phyloP scores from a whole-genome alignment of 1,284 basidiomycete genomes.

The Microbotryum silenes-acaulis region DNA sequence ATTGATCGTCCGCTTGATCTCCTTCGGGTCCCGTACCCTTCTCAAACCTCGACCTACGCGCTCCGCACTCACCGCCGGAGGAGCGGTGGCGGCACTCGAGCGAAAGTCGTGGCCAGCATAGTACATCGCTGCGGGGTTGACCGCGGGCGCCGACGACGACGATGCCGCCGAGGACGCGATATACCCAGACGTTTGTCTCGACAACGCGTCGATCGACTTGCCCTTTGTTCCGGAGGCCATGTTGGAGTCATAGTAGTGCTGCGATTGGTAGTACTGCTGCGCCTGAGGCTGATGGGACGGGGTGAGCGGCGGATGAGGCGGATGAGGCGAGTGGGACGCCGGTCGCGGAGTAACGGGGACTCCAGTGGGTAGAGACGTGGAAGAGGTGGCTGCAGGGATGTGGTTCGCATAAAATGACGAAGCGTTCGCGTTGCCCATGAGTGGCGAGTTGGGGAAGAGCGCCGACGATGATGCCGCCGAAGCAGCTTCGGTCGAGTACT shows the following conservation, averaged over 20 bases:
- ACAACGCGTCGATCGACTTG: background rate
- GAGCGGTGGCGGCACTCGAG: background rate
- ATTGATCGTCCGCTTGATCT: slow-evolving; percentile 62
- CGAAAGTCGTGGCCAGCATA: background rate
- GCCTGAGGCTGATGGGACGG: slow-evolving; percentile 15
- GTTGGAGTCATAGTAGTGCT: slow-evolving; percentile 10
- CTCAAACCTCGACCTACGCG: slow-evolving; percentile 44
- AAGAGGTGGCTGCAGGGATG: slow-evolving; percentile 12
- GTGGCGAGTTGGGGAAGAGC: background rate
- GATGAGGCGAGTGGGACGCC: slow-evolving; percentile 1
- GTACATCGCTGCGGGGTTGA: slow-evolving; percentile 5
- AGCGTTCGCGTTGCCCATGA: background rate
- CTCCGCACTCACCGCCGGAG: background rate
- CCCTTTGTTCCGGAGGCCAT: no score
- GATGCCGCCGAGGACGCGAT: background rate
- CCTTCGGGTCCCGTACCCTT: slow-evolving; percentile 58
- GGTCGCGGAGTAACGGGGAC: background rate
- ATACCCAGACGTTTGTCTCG: background rate
- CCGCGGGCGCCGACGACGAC: background rate
- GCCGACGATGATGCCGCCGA: background rate
- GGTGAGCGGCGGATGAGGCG: background rate
- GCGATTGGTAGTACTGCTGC: slow-evolving; percentile 28
- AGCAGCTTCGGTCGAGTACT: slow-evolving; percentile 12
- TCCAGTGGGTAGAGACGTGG: background rate
- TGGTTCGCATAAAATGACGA: slow-evolving; percentile 27